Percentiles rank a stretch among this genome's conserved stretches.
Evolutionary conservation across 352 stramenopile genomes (phyloP).

Genomic region (Elongisporangium undulatum): DNA sequence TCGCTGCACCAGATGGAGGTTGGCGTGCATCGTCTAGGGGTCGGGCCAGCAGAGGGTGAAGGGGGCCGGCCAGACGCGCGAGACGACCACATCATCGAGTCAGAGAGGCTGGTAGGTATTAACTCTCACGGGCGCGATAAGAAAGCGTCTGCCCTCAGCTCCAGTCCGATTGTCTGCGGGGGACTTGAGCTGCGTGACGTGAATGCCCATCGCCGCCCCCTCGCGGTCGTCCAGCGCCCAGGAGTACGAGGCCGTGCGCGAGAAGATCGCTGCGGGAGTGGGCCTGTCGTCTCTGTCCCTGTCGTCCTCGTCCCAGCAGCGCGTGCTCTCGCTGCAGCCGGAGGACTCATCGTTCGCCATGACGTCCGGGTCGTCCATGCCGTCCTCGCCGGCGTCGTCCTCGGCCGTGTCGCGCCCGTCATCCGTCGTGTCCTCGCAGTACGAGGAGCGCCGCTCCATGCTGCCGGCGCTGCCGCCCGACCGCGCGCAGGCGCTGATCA

Average conservation of each 20-base stretch:
- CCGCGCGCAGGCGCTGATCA: conserved; percentile 37
- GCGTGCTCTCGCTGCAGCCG: background rate
- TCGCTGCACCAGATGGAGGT: background rate
- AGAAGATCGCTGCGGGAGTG: background rate
- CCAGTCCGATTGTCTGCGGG: background rate
- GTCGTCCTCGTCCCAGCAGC: conserved; percentile 3
- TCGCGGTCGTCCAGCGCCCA: background rate
- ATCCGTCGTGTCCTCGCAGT: background rate
- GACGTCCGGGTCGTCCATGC: background rate
- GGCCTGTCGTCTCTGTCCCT: background rate
- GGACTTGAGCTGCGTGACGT: background rate
- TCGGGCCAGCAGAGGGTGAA: background rate
- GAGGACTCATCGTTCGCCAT: background rate
- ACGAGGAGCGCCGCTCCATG: conserved; percentile 5
- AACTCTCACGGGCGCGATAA: background rate
- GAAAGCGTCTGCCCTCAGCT: background rate
- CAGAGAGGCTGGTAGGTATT: background rate
- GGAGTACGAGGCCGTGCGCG: background rate
- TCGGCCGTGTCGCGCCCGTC: background rate
- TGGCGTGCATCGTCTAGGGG: background rate
- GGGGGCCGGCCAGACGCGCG: background rate
- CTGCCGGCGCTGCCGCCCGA: conserved; percentile 37
- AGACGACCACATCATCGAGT: background rate
- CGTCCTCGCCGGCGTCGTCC: background rate
- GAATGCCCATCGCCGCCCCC: background rate